Conservation (phyloP, 2,329 filamentous ascomycete genomes). For the Xylaria arbuscula region DNA sequence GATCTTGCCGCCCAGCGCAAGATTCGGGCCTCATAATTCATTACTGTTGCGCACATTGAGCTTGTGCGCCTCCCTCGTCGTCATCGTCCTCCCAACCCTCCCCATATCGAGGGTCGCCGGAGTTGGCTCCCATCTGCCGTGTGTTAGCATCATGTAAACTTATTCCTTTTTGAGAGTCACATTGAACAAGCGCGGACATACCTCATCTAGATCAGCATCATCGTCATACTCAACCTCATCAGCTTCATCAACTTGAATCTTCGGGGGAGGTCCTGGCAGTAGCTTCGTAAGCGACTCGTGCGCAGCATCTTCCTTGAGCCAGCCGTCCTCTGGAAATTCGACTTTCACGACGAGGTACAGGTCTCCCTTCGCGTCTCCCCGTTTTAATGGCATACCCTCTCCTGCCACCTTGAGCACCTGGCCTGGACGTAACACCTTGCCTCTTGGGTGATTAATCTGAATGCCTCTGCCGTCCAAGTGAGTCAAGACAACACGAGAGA, state of each 20-base stretch:
- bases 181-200: conserved; percentile 53
- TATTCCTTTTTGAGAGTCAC: neutral
- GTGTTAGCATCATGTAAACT: conserved; percentile 1
- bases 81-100: conserved; percentile 79
- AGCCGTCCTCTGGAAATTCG: conserved; percentile 88
- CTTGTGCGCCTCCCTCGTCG: conserved; percentile 71
- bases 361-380: conserved; percentile 84
- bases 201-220: conserved; percentile 84
- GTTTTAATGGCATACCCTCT: conserved; percentile 95
- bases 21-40: conserved; percentile 48
- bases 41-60: conserved; percentile 81
- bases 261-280: conserved; percentile 72
- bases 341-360: conserved; percentile 88
- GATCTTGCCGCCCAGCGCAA: conserved; percentile 37
- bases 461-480: conserved; percentile 96
- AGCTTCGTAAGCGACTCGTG: conserved; percentile 79
- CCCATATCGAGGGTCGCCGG: conserved; percentile 73
- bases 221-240: conserved; percentile 90
- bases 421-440: conserved; percentile 83
- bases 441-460: conserved; percentile 79
- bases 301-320: conserved; percentile 77
- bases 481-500: conserved; percentile 88
- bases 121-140: conserved; percentile 74
- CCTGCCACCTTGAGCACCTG: conserved; percentile 87
- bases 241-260: conserved; percentile 76